Conservation (phyloP, 2,329 filamentous ascomycete species). For the Aschersonia sp. region DNA sequence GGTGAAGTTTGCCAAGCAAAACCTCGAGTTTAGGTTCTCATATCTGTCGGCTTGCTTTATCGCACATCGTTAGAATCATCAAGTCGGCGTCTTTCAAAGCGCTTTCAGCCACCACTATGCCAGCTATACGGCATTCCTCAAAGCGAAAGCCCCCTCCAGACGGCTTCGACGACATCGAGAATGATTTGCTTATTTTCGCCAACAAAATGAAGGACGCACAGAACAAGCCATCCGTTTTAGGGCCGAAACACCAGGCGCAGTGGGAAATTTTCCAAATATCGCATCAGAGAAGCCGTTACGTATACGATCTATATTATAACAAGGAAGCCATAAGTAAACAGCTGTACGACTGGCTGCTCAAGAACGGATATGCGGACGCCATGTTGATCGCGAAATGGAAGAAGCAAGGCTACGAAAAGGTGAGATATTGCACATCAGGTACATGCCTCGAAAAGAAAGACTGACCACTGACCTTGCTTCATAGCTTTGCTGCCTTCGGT, state of each 20-base stretch:
- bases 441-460: not conserved
- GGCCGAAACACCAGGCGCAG: conserved; percentile 71
- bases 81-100: too few relatives aligned
- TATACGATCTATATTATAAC: conserved; percentile 96
- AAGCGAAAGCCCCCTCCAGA: conserved; percentile 74
- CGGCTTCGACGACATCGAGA: conserved; percentile 78
- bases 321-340: conserved; percentile 89
- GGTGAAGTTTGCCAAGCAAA: too few relatives aligned
- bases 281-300: conserved; percentile 81
- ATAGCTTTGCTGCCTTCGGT: conserved; percentile 83
- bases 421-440: conserved; percentile 20
- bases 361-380: conserved; percentile 90
- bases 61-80: too few relatives aligned
- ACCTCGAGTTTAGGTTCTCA: too few relatives aligned
- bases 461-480: not conserved
- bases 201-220: conserved; percentile 96
- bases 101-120: conserved; percentile 35
- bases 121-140: conserved; percentile 58
- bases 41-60: too few relatives aligned
- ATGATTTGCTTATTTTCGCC: conserved; percentile 69
- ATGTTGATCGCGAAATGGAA: conserved; percentile 99
- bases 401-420: conserved; percentile 98
- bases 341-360: conserved; percentile 91
- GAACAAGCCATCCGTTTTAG: conserved; percentile 71
- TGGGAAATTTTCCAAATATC: conserved; percentile 98